Percentiles rank a stretch among this genome's conserved stretches.
These are phyloP conservation scores for Alternaria longipes DNA, from an alignment of 2,329 filamentous ascomycete species.

Conservation along the genomic window DNA sequence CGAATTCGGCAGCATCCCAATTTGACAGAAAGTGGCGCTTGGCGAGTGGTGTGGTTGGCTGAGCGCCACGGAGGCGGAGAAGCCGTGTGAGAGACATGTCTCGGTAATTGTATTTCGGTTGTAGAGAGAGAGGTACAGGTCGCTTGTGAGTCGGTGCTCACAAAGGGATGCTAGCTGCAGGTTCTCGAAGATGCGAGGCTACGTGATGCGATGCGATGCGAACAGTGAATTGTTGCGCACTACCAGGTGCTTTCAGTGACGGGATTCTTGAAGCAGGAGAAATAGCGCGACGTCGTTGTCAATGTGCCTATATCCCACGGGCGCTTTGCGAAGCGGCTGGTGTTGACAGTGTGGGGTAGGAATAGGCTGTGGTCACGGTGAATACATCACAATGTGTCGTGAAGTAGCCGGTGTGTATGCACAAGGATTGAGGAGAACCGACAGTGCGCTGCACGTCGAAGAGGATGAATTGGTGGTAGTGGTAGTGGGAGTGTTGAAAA, in stretches of 20 bases:
- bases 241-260: constrained; percentile 24
- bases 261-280: constrained; percentile 17
- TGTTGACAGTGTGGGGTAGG: constrained; percentile 34
- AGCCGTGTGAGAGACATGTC: constrained; percentile 38
- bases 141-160: constrained; percentile 13
- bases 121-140: constrained; percentile 12
- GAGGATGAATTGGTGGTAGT: constrained; percentile 13
- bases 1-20: constrained; percentile 43
- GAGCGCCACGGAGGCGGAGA: constrained; percentile 35
- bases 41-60: constrained; percentile 17
- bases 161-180: constrained; percentile 7
- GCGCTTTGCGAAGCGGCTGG: constrained; percentile 24
- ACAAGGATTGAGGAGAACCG: constrained; percentile 16
- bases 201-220: constrained; percentile 6
- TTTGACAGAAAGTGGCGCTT: constrained; percentile 40
- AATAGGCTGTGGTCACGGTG: constrained; percentile 34
- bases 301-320: constrained; percentile 29
- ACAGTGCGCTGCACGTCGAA: constrained; percentile 36
- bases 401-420: constrained; percentile 16
- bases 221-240: constrained; percentile 23
- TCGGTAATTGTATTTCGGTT: constrained; percentile 11
- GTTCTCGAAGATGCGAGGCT: constrained; percentile 9
- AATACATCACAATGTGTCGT: constrained; percentile 41
- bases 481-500: constrained; percentile 1
- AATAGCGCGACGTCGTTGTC: constrained; percentile 14